These are phyloP conservation scores for Spiromastix sp. DNA, from an alignment of 2,329 filamentous ascomycete genomes.

Conservation along the genomic window DNA sequence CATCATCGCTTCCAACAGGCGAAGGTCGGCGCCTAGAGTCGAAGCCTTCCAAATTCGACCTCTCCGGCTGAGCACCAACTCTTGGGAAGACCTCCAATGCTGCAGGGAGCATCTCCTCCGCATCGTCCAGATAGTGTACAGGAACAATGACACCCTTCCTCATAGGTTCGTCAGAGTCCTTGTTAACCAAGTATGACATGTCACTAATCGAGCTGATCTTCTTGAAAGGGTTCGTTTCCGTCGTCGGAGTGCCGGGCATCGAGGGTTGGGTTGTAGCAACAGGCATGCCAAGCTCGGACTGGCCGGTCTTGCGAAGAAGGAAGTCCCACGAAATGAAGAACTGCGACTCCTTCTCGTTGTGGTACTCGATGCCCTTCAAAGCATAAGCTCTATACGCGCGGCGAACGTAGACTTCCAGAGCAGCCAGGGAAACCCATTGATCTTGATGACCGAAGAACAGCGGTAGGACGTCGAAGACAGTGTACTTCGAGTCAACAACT, in stretches of 20 bases:
- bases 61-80: conserved; percentile 46
- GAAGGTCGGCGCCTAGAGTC: conserved; percentile 57
- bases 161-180: conserved; percentile 59
- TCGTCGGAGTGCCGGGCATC: conserved; percentile 64
- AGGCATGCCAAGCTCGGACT: conserved; percentile 79
- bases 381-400: conserved; percentile 95
- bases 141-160: conserved; percentile 93
- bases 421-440: conserved; percentile 85
- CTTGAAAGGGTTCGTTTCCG: conserved; percentile 56
- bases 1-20: conserved; percentile 53
- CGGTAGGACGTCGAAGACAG: conserved; percentile 90
- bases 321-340: conserved; percentile 94
- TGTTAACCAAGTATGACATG: conserved; percentile 75
- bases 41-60: conserved; percentile 55
- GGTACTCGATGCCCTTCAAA: conserved; percentile 80
- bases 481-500: conserved; percentile 97
- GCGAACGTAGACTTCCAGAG: conserved; percentile 91
- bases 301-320: conserved; percentile 81
- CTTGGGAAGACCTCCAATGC: conserved; percentile 74
- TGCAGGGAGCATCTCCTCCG: conserved; percentile 73
- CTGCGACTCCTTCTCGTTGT: conserved; percentile 62
- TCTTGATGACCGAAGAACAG: conserved; percentile 93
- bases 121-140: conserved; percentile 86
- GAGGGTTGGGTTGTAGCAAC: conserved; percentile 67
- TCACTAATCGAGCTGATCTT: conserved; percentile 92